Evolutionary conservation across 768 basidiomycete species (phyloP), one percentile per base, ranked within the genome.

Genomic region (Termitomyces heimii): DNA sequence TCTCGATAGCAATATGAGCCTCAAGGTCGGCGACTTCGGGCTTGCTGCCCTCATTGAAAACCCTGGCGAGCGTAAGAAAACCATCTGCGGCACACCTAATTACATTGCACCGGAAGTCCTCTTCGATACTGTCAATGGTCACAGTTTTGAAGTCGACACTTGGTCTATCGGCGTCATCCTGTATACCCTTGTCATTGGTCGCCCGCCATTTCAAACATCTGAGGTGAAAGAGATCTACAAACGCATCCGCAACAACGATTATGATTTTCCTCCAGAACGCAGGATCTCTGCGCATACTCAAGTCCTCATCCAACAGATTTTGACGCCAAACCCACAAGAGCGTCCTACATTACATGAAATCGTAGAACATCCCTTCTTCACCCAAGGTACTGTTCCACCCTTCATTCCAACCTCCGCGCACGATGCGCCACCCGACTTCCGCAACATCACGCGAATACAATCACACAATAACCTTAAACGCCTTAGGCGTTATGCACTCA

Each of bases 191-290:
- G 77, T 96, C 32, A 80, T 98, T 32, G 97, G 97, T 13, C 85
- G 89, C n/a, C 96, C 96, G 1, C 96, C 96, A 0, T 99, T 99
- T 77, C 97, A 99, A 71, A 98, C 94, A 16, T 94, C 97, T 68
- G 94, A 98, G 53, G 94, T 98, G 65, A 97, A 98, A 72, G 86
- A 85, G 12, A 98, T 98, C 59, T 97, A 98, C 74, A 88, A 93
- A 60, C 92, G 94, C 49, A 99, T 99, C 68, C 87, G 88, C 16
- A 88, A 93, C 70, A 95, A 97, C 66, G 83, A 89, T 65, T 98
- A 98, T 67, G 88, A 90, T 62, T 98, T 97, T 70, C 96, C 96
- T 0, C 62, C 83, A 3, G 89, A 93, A 54, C 82, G 86, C 52
- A 69, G 75, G 7, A 81, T 95, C 53, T 90, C 92, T 0, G 62